phyloP scores from a whole-genome alignment of 129 eudicot genomes.

The Ambrosia artemisiifolia region DNA sequence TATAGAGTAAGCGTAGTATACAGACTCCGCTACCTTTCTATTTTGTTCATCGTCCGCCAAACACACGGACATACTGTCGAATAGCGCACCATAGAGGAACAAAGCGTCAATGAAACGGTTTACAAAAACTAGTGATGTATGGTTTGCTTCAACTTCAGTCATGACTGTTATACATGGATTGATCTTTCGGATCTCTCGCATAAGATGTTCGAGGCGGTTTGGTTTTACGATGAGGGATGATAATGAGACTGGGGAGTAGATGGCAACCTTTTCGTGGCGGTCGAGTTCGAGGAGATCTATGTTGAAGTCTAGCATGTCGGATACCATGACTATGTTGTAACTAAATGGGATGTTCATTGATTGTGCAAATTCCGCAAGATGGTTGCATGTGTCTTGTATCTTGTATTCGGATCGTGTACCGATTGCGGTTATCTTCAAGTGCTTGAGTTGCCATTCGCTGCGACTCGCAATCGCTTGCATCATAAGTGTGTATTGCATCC shows the following conservation, averaged over 20 bases:
- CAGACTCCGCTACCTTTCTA: constrained; percentile 29
- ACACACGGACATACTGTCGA: constrained; percentile 39
- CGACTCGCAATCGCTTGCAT: constrained; percentile 44
- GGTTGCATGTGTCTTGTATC: constrained; percentile 9
- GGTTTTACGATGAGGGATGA: constrained; percentile 25
- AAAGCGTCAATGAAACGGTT: constrained; percentile 47
- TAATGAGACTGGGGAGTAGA: constrained; percentile 31
- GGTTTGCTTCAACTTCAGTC: constrained; percentile 48
- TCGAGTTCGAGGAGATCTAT: constrained; percentile 27
- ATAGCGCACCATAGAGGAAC: constrained; percentile 48
- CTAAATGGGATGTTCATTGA: constrained; percentile 36
- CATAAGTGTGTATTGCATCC: constrained; percentile 36
- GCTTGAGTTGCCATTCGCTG: constrained; percentile 19
- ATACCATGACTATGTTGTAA: constrained; percentile 44
- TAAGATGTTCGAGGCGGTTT: constrained; percentile 37
- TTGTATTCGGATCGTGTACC: constrained; percentile 33
- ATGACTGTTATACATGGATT: constrained; percentile 43
- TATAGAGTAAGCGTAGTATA: constrained; percentile 26
- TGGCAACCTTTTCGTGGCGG: constrained; percentile 38
- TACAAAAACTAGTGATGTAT: constrained; percentile 38
- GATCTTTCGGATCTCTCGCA: constrained; percentile 36
- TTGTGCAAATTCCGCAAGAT: constrained; percentile 34
- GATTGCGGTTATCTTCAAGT: constrained; percentile 48
- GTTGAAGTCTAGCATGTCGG: constrained; percentile 36
- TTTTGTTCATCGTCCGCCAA: constrained; percentile 28